Evolutionary conservation across 106 monocot species (phyloP), one percentile per base, ranked within the genome.

Genomic region (Amphibolis antarctica): DNA sequence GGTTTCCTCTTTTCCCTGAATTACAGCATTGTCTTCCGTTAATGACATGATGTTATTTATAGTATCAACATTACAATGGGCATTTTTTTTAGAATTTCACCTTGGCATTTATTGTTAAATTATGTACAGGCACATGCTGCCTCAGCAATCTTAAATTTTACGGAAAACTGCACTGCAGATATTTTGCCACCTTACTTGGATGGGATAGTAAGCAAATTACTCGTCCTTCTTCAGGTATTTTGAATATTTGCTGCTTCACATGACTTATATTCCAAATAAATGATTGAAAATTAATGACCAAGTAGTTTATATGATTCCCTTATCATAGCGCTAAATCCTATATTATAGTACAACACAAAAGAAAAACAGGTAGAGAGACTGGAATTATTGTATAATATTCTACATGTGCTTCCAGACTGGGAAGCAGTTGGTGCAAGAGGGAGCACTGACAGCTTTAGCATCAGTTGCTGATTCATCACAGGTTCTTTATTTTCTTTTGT

Each of bases 201-300:
- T 78, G 96, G 96, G 36, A 78, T 98, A 30, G 86, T 98, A 63
- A 69, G 76, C 65, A 98, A 98, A 76, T 81, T 98, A 53, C 70
- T 70, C 51, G 62, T 70, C 3, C 26, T 70, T 10, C 51, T 70
- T 28, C 70, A 70, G 70, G 70, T 70, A 42, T 59, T 59, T 18
- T 25, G 13, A 57, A 25, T 14, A 25, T 57, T 57, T 57, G 29
- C 23, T 57, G 14, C 26, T 28, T 57, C 36, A 36, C 7, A 36
- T 36, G 36, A 36, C 36, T 36, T 36, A 2, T 36, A 7, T 36
- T 36, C 36, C 36, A 36, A 36, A 36, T 7, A 36, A 36, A 36
- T 36, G 36, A 7, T 7, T 36, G 36, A 36, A 36, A 36, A 7
- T 30, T 50, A 2, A 29, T 53, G n/a, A n/a, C n/a, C n/a, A n/a